phyloP scores from a whole-genome alignment of 768 basidiomycete species.

The Lentinula edodes region DNA sequence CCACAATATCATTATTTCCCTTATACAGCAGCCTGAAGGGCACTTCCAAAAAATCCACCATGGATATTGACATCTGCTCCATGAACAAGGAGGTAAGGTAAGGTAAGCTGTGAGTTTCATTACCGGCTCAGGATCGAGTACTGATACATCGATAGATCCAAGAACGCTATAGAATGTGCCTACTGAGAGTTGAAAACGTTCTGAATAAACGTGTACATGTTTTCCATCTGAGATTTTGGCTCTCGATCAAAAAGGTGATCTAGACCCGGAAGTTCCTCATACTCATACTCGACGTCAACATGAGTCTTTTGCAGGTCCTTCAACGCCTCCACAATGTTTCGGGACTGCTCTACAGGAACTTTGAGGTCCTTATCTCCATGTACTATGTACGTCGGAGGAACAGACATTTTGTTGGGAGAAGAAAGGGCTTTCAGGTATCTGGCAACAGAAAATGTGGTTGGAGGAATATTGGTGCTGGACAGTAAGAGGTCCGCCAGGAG shows the following conservation, averaged over 20 bases:
- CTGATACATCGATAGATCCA: too few species aligned
- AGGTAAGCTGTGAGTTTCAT: too few species aligned
- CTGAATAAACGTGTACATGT: constrained; percentile 26
- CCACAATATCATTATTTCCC: too few species aligned
- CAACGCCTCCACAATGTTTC: constrained; percentile 25
- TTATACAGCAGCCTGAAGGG: too few species aligned
- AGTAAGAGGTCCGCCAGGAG: constrained; percentile 25
- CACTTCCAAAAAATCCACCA: too few species aligned
- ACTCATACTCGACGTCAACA: constrained; percentile 17
- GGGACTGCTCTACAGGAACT: constrained; percentile 27
- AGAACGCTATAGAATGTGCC: too few species aligned
- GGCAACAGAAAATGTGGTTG: constrained; percentile 24
- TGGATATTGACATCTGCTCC: too few species aligned
- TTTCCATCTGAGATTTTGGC: constrained; percentile 25
- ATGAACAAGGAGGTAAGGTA: too few species aligned
- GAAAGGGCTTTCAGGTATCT: constrained; percentile 14
- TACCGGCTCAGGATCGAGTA: too few species aligned
- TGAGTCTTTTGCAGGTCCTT: constrained; percentile 12
- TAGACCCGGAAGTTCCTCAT: constrained; percentile 26
- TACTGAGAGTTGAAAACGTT: constrained; percentile 6
- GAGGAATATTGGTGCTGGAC: constrained; percentile 24
- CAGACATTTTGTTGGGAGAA: constrained; percentile 14
- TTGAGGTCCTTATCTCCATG: constrained; percentile 30
- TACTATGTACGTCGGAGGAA: constrained; percentile 29
- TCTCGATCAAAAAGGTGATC: constrained; percentile 31